A percentile compares a stretch with the other conserved stretches of the same genome.
Evolutionary conservation across 2,329 filamentous ascomycete species (phyloP).

Genomic region (Apiospora rasikravindrae): DNA sequence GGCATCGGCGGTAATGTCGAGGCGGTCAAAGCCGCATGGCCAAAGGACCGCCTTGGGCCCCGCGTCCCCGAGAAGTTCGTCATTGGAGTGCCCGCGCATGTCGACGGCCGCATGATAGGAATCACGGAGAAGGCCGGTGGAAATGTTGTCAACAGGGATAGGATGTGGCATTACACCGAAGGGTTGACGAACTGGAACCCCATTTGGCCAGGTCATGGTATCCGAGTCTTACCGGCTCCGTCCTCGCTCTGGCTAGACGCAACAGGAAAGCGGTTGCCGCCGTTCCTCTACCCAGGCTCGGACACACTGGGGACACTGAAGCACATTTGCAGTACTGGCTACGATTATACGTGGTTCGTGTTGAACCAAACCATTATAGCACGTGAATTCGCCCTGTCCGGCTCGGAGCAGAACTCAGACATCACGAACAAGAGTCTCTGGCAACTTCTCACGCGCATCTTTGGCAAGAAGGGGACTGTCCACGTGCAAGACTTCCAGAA

Average conservation of each 20-base stretch:
- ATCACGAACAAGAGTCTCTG: slow-evolving; percentile 62
- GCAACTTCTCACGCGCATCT: slow-evolving; percentile 55
- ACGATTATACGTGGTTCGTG: slow-evolving; percentile 70
- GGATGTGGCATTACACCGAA: slow-evolving; percentile 73
- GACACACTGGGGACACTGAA: slow-evolving; percentile 64
- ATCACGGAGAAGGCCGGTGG: slow-evolving; percentile 60
- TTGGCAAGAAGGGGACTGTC: slow-evolving; percentile 57
- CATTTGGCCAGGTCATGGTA: slow-evolving; percentile 66
- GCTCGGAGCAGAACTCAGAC: slow-evolving; percentile 68
- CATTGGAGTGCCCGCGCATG: slow-evolving; percentile 65
- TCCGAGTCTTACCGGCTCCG: slow-evolving; percentile 64
- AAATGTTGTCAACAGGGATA: slow-evolving; percentile 62
- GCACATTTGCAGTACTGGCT: slow-evolving; percentile 64
- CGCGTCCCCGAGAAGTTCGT: slow-evolving; percentile 62
- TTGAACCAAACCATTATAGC: slow-evolving; percentile 63
- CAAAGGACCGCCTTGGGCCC: slow-evolving; percentile 60
- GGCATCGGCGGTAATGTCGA: slow-evolving; percentile 68
- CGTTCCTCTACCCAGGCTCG: slow-evolving; percentile 60
- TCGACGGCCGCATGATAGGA: slow-evolving; percentile 67
- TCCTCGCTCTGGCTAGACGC: slow-evolving; percentile 69
- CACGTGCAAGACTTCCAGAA: slow-evolving; percentile 64
- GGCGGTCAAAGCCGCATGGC: slow-evolving; percentile 63
- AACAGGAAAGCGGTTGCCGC: slow-evolving; percentile 61
- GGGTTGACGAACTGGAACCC: slow-evolving; percentile 66
- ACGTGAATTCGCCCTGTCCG: slow-evolving; percentile 66